Percentiles rank a stretch among this genome's conserved stretches.
phyloP scores from a whole-genome alignment of 2,329 filamentous ascomycete genomes.

The Verticillium dahliae region DNA sequence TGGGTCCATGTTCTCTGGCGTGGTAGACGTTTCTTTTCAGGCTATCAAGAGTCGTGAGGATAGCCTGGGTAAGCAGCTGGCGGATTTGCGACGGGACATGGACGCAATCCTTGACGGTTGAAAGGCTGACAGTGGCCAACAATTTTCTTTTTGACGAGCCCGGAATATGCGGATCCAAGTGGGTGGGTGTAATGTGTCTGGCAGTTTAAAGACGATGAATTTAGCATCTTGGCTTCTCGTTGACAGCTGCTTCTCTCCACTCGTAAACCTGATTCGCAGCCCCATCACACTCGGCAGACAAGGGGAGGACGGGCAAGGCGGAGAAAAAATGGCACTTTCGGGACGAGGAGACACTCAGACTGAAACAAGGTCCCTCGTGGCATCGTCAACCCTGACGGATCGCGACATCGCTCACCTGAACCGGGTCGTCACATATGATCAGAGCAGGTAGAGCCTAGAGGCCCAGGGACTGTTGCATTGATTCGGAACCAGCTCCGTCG shows the following conservation, averaged over 20 bases:
- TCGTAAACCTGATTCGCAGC: neutral
- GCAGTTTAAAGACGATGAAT: neutral
- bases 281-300: neutral
- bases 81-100: slow-evolving; percentile 24
- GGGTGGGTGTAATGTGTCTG: neutral
- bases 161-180: no score
- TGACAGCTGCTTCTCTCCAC: neutral
- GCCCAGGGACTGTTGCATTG: neutral
- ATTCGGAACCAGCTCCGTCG: neutral
- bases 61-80: slow-evolving; percentile 23
- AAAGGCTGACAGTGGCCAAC: neutral
- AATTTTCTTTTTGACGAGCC: neutral
- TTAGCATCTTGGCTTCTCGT: neutral
- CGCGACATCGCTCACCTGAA: neutral
- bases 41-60: slow-evolving; percentile 25
- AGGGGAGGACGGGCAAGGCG: neutral
- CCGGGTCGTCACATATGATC: neutral
- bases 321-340: neutral
- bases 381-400: neutral
- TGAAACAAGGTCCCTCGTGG: neutral
- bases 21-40: slow-evolving; percentile 18
- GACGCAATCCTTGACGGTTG: slow-evolving; percentile 21
- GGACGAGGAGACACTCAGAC: neutral
- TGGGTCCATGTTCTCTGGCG: slow-evolving; percentile 23
- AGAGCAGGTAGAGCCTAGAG: neutral